phyloP scores from a whole-genome alignment of 495 filamentous ascomycete genomes.

The Xylaria curta region DNA sequence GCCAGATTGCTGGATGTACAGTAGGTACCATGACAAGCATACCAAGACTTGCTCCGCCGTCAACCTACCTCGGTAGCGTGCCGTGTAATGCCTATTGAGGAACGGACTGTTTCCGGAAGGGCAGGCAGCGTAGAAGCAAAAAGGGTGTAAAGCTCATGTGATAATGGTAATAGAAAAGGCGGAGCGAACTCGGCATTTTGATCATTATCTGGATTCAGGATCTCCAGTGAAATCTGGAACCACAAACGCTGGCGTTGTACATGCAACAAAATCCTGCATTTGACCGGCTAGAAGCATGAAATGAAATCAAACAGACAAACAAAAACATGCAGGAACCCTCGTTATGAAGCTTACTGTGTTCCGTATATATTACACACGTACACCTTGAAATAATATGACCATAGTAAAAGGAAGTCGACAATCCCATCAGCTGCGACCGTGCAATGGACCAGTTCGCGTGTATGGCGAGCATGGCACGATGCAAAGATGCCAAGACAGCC shows the following conservation, averaged over 20 bases:
- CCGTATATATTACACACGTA: not conserved
- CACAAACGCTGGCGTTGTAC: not conserved
- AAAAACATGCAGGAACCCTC: not conserved
- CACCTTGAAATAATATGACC: not conserved
- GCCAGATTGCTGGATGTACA: conserved; percentile 18
- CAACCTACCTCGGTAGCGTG: not conserved
- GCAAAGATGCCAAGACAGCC: conserved; percentile 8
- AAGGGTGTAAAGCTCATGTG: not conserved
- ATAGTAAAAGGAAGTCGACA: not conserved
- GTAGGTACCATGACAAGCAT: not conserved
- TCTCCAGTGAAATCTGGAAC: not conserved
- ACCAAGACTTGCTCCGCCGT: conserved; percentile 11
- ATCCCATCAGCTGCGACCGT: conserved; percentile 2
- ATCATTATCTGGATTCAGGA: not conserved
- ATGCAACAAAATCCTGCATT: not conserved
- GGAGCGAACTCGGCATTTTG: conserved; percentile 4
- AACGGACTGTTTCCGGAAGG: conserved; percentile 1
- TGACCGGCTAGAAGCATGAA: not conserved
- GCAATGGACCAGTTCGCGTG: conserved; percentile 1
- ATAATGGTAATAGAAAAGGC: not conserved
- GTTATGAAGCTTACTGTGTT: conserved; percentile 9
- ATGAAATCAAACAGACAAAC: conserved; percentile 1
- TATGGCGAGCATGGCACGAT: not conserved
- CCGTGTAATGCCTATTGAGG: conserved; percentile 6
- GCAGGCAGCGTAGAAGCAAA: not conserved